Evolutionary conservation across 495 filamentous ascomycete genomes (phyloP), one percentile per base, ranked within the genome.

Genomic region (Penicillium cinerascens): DNA sequence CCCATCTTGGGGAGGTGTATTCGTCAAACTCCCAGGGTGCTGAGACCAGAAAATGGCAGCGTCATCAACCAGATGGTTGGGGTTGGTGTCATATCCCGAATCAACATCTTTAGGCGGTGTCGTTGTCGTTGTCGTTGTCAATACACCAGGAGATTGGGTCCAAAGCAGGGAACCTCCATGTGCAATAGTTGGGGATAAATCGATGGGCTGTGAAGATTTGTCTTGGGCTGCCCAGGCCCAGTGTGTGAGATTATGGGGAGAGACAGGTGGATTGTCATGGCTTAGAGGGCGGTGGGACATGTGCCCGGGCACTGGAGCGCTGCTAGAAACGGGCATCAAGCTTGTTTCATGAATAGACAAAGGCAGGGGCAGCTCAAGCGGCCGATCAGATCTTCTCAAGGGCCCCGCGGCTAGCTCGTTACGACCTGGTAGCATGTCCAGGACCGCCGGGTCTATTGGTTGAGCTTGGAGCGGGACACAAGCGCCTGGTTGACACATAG

Each of bases 11-110:
- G 51, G 42, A n/a, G 56, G 38, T 13, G 47, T 51, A 8, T 36
- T 40, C 7, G 16, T 47, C 2, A 54, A 2, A n/a, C 37, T 9
- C 11, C 51, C 40, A 5, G 47, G 38, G 23, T 51, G 42, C 21
- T 54, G 47, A 15, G 42, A 51, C 56, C 56, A 59, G 33, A 59
- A 59, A 1, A 46, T 21, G 0, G 56, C 51, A 6, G 56, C 40
- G 40, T 59, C 44, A 13, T 48, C 35, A 13, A 59, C 33, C 17
- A 52, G 48, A 37, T 44, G 42, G 10, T 37, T 43, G 6, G 33
- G 1, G 23, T 16, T 40, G 6, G n/a, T 40, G n/a, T 49, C 39
- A 15, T 43, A 43, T 4, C 17, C 42, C 0, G 20, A 5, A 2
- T 41, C 44, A 4, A 25, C 15, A 40, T 48, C 47, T 17, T 52